A percentile compares a stretch with the other conserved stretches of the same genome.
These are phyloP conservation scores for Backusella liffmaniae DNA, from an alignment of 192 early-diverging fungal species.

Conservation along the genomic window DNA sequence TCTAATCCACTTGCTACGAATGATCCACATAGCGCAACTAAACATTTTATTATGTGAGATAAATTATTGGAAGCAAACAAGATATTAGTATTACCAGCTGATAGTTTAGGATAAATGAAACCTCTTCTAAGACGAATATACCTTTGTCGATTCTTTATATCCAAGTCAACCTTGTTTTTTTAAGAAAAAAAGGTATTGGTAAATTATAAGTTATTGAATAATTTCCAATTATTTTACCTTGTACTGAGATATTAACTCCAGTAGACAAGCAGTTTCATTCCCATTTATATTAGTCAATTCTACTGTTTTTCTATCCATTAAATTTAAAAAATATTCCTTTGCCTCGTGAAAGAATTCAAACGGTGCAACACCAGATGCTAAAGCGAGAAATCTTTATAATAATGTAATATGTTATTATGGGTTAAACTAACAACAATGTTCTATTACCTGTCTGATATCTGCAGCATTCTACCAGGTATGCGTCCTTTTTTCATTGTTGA, in stretches of 20 bases:
- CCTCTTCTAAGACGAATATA: not conserved
- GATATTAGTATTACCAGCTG: not conserved
- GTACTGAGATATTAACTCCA: not conserved
- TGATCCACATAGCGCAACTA: not conserved
- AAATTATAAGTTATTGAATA: not conserved
- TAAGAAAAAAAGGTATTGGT: not conserved
- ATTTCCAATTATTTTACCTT: not conserved
- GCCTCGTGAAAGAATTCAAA: slow-evolving; percentile 2
- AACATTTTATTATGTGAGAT: not conserved
- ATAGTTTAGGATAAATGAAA: not conserved
- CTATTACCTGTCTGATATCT: not conserved
- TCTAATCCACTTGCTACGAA: not conserved
- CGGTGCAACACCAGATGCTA: not conserved
- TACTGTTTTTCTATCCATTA: not conserved
- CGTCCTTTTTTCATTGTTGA: not conserved
- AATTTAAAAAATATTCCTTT: not conserved
- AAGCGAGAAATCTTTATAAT: not conserved
- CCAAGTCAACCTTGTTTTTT: not conserved
- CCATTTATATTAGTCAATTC: not conserved
- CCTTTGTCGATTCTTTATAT: not conserved
- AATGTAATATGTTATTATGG: not conserved
- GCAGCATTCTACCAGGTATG: not conserved
- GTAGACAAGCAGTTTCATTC: not conserved
- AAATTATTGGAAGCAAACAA: not conserved
- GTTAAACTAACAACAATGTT: not conserved